These are phyloP conservation scores for Eucalyptus sp. DNA, from an alignment of 345 rosid genomes.

Conservation along the genomic window DNA sequence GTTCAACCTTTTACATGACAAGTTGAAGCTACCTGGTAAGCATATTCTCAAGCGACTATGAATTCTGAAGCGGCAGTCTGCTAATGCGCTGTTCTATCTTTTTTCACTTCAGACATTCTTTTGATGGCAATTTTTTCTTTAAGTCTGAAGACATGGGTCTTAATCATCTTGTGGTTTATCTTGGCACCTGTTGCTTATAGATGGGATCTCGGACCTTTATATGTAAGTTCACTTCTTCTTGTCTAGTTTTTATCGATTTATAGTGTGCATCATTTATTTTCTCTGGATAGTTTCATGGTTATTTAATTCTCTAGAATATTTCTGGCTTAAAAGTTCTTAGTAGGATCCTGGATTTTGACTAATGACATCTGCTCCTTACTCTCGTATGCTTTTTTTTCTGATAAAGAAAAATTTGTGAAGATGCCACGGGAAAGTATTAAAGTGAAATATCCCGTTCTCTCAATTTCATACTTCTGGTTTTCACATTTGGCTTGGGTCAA, in stretches of 20 bases:
- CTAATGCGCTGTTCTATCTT: constrained; percentile 6
- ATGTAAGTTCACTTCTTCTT: constrained; percentile 39
- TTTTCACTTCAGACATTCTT: constrained; percentile 47
- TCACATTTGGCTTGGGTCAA: neutral
- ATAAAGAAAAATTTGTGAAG: neutral
- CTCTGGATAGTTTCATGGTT: neutral
- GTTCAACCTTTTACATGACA: constrained; percentile 43
- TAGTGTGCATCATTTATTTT: neutral
- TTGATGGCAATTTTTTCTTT: constrained; percentile 68
- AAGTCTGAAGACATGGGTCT: constrained; percentile 47
- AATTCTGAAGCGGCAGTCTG: neutral
- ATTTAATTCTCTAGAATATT: neutral
- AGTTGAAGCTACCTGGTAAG: constrained; percentile 72
- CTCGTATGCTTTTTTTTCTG: neutral
- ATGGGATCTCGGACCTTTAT: constrained; percentile 80
- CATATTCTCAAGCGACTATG: neutral
- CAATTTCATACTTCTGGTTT: neutral
- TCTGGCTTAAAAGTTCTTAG: neutral
- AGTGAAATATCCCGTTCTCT: neutral
- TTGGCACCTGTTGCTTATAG: constrained; percentile 74
- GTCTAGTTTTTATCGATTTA: neutral
- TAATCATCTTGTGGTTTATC: constrained; percentile 59
- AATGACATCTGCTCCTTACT: neutral
- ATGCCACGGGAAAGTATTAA: neutral
- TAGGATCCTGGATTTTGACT: neutral